Base-by-base conservation (phyloP, 176 grass and related monocot genomes). In the Oryza rufipogon region DNA sequence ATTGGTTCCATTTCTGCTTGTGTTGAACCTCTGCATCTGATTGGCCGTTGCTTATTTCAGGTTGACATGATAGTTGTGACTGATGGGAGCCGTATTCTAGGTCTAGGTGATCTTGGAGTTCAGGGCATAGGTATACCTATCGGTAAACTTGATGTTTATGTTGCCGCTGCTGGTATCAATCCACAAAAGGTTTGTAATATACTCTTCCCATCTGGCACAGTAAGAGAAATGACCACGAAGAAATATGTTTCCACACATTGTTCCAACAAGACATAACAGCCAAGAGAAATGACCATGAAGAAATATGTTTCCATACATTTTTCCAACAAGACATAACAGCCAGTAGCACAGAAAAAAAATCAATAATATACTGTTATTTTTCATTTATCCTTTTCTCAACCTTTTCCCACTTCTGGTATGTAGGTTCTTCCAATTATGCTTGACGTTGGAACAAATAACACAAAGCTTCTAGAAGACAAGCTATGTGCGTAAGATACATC, bases 91-190 rank as follows among this genome's bases (percentile, higher is more conserved):
- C 91, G 88, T 28, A 98, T 98, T 92, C 90, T 98, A 77, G 96
- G 96, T 64, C 89, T 98, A 67, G 96, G 96, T 78, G 93, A 98
- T 82, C 96, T 95, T 92, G 96, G 96, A 79, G 96, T 98, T 90
- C 96, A 98, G 73, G 96, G 96, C 52, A 98, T 98, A 63, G 96
- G 96, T 47, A 98, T 98, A 89, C 96, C 96, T 17, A 98, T 98
- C 56, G 96, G 96, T 83, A 98, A 98, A 90, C 96, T 98, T 72
- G 96, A 98, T 75, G 87, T 98, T 78, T 98, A 95, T 86, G 96
- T 98, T 47, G 96, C 96, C 58, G 96, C 96, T 85, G 96, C 93
- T 80, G 96, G 96, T 74, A 92, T 98, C 68, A 98, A 95, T 86
- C 96, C 96, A 71, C 93, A 98, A 83, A 98, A 77, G 89, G 96